Evolutionary conservation across 1,139 yeast genomes (phyloP), one percentile per base, ranked within the genome.

Genomic region (Yueomyces sp.): DNA sequence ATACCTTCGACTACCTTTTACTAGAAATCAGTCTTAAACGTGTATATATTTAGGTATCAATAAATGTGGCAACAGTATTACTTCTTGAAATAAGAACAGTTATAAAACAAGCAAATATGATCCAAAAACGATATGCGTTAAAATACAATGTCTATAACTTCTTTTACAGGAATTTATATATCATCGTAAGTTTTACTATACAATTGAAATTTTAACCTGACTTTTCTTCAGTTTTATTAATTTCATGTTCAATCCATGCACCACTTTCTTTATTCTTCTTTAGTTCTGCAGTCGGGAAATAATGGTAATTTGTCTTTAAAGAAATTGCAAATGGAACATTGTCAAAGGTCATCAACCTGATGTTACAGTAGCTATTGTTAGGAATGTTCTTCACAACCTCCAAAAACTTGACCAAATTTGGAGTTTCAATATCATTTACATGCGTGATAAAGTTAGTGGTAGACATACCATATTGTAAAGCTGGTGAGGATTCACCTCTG

Each of bases 371-470:
- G 3, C 89, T 77, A 50, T 78, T 76, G 55, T 86, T 95, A 1
- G 87, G 81, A 42, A 85, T 80, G 8, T 69, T 63, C 50, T 73
- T 73, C 11, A 83, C 82, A 36, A 75, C 81, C 31, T 67, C 62
- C 47, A 83, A 67, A 54, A 87, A 86, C 2, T 76, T 68, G 31
- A 75, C 80, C 46, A 87, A 62, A 40, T 78, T 81, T 8, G 77
- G 78, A 0, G 95, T 85, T 42, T 80, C 78, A 27, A 67, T 61
- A 44, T 85, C 95, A 59, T 86, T 84, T 41, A 87, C 86, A 59
- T 86, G 95, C 1, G 96, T 87, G 45, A 87, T 82, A 64, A 86
- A 87, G 57, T 83, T 79, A 3, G 91, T 81, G 3, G 86, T 73
- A 8, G 79, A 76, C 45, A 87, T 73, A n/a, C 85, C 84, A 58